A percentile compares a stretch with the other conserved stretches of the same genome.
Evolutionary conservation across 129 eudicot species (phyloP).

Genomic region (Solidago caesia): DNA sequence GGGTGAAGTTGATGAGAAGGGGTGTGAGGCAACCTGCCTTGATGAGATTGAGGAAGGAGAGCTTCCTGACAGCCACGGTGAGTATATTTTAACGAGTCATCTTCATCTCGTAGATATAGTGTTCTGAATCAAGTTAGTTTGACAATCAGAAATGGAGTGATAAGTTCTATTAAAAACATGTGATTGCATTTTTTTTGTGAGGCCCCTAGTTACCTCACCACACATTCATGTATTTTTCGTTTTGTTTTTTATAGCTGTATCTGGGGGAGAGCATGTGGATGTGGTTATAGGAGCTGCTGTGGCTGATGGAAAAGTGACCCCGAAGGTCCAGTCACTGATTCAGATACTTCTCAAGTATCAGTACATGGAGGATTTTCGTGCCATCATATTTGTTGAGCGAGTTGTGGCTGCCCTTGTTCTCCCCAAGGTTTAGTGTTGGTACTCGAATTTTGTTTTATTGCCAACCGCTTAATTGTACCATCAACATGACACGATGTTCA

Average conservation of each 20-base stretch:
- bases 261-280: constrained; percentile 99
- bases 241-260: constrained; percentile 54
- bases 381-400: constrained; percentile 96
- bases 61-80: constrained; percentile 85
- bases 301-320: constrained; percentile 99
- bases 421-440: constrained; percentile 71
- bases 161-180: too few species aligned
- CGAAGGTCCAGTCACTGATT: constrained; percentile 93
- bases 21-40: constrained; percentile 25
- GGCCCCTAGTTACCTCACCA: neutral
- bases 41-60: constrained; percentile 98
- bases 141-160: too few species aligned
- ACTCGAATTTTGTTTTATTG: neutral
- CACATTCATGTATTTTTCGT: neutral
- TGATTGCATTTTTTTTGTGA: neutral
- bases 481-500: constrained; percentile 10
- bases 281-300: constrained; percentile 98
- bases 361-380: constrained; percentile 90
- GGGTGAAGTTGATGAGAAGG: constrained; percentile 31
- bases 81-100: constrained; percentile 26
- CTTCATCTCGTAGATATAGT: constrained; percentile 10
- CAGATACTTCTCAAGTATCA: constrained; percentile 89
- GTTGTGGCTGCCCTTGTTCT: constrained; percentile 98
- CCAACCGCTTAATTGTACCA: constrained; percentile 1
- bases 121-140: neutral